Evolutionary conservation across 805 yeast species (phyloP), one percentile per base, ranked within the genome.

Genomic region (Yamadazyma ubonensis): DNA sequence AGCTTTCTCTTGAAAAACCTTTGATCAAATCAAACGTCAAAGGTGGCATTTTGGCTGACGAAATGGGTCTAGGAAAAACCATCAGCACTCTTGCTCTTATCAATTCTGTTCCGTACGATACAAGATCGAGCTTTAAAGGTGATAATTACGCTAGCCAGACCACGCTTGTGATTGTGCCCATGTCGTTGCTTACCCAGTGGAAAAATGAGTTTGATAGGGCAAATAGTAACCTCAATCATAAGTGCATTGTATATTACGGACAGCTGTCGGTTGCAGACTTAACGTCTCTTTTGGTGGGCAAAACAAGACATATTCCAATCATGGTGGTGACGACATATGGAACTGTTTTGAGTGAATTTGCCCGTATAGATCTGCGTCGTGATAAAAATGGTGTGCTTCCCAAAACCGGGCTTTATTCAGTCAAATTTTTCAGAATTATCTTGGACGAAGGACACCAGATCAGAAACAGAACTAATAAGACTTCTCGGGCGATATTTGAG

Each of bases 51-150:
- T 64, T 90, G 11, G 96, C 97, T 0, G 98, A 90, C 64, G 98
- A 90, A 58, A 90, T 90, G 98, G 98, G 98, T 0, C 69, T 90
- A 6, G 98, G 98, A 30, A 90, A 90, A 56, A 90, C 98, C 0
- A 84, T 90, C 17, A 84, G 96, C 1, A 79, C 95, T 0, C 61
- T 88, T 38, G 75, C 96, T 0, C 62, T 91, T 35, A 70, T 90
- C 9, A 78, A 83, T 41, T 72, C 86, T 0, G 80, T 73, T 7
- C 86, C 88, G 0, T 57, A 51, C 33, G 90, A 84, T 52, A 41
- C 55, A 10, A 30, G 18, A 14, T 7, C 44, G 27, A 29, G 46
- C 5, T 25, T 38, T 28, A 34, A 44, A 10, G 38, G 26, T 12
- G 16, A 33, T 12, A 63, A 67, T 2, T 84, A 82, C 59, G 96